Base-by-base conservation (phyloP, 495 filamentous ascomycete genomes). In the Penicillium subrubescens region DNA sequence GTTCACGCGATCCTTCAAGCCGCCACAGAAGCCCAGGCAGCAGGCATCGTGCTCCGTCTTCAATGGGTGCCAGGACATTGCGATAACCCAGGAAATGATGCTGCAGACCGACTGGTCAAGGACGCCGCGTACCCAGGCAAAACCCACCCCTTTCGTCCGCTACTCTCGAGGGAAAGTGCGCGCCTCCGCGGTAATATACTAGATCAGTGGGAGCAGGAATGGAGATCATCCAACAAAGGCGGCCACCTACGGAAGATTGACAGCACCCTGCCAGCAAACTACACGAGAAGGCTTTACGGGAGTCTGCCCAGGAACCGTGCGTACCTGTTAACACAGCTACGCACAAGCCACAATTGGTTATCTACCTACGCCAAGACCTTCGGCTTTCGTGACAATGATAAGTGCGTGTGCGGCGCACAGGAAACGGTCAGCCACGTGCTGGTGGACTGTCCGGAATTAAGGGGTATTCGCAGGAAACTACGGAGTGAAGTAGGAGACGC, bases 51-150 rank as follows among this genome's bases (percentile, higher is more conserved):
- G 43, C 62, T 72, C 15, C 62, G 62, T 37, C 61, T 72, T 10
- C 55, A 68, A 41, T 70, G 53, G 67, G 37, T 72, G 21, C 67
- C 67, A 7, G 69, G 69, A 48, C 60, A 69, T 21, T 69, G 34
- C n/a, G 43, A 63, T 0, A 43, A 60, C 1, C 21, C 52, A 11
- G 56, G 63, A 15, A 69, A 66, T 37, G 52, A 69, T 27, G 23
- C 63, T 14, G 67, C 63, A 33, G 67, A 66, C 48, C 56, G 19
- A 12, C n/a, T 65, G 5, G 57, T 63, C 2, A 65, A 63, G 34
- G 59, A 63, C 1, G 63, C 67, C 1, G 57, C 67, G 10, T 12
- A 3, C 3, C 67, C 54, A n/a, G 64, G 67, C 31, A 63, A 70
- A 62, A 58, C 51, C 5, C 63, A 65, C 31, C 51, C 67, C 25